A percentile compares a stretch with the other conserved stretches of the same genome.
Evolutionary conservation across 2,329 filamentous ascomycete genomes (phyloP).

Genomic region (Penicillium sp.): DNA sequence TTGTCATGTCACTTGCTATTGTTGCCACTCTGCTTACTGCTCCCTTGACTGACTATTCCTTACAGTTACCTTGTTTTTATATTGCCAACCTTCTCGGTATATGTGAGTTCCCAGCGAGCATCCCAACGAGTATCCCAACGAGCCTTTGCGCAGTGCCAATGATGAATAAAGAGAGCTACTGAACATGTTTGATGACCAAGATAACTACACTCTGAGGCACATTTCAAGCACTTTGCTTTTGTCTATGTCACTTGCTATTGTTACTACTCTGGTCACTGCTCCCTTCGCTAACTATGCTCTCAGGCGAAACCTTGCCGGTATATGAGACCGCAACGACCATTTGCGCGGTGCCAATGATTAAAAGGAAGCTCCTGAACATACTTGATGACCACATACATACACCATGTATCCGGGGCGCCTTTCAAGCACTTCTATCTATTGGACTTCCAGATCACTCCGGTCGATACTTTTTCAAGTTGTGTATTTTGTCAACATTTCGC

Average conservation of each 20-base stretch:
- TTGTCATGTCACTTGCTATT: not conserved
- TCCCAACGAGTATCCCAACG: not conserved
- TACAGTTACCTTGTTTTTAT: too few relatives aligned
- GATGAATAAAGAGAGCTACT: not conserved
- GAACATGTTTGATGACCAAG: not conserved
- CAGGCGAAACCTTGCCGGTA: too few relatives aligned
- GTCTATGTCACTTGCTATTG: not conserved
- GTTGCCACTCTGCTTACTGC: too few relatives aligned
- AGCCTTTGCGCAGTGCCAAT: not conserved
- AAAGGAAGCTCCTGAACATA: too few relatives aligned
- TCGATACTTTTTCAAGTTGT: not conserved
- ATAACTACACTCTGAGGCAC: not conserved
- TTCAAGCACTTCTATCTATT: too few relatives aligned
- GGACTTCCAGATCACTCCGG: too few relatives aligned
- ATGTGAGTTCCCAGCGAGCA: too few relatives aligned
- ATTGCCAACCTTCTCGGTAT: not conserved
- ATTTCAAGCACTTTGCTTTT: not conserved
- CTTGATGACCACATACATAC: too few relatives aligned
- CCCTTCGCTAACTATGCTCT: not conserved
- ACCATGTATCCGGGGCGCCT: too few relatives aligned
- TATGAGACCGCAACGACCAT: too few relatives aligned
- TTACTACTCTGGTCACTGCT: too few relatives aligned
- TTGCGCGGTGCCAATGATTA: too few relatives aligned
- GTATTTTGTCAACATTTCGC: not conserved
- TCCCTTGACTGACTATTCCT: not conserved